Base-by-base conservation (phyloP, 192 early-diverging fungal genomes). In the Podila minutissima region DNA sequence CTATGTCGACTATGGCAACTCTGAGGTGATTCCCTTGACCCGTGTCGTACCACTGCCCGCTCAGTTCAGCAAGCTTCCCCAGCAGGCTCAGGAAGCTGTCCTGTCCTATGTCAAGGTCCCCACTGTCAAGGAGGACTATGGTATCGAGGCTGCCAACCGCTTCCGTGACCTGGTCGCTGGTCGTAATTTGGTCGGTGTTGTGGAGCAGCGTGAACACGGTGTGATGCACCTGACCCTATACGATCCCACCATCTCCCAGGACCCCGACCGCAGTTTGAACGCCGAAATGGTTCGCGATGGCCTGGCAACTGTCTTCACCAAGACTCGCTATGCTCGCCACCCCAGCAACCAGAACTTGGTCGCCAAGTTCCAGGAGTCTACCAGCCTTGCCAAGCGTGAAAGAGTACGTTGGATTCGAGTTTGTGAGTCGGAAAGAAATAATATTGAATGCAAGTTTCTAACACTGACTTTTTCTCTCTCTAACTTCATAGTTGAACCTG, bases 1-100 rank as follows among this genome's bases (percentile, higher is more conserved):
- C 8, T 99, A 97, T 82, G 83, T 98, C 57, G 98, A 99, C 86
- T 98, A 95, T 86, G 98, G 98, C 59, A 99, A 99, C 85, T 84
- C 92, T 5, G 97, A 99, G 74, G 85, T 88, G 5, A 64, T 99
- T 32, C 84, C 92, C 4, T 66, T 86, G 31, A 88, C 90, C 37
- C 90, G 93, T 10, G 63, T 97, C 32, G 92, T 94, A 24, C 89
- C 95, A 3, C 84, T 99, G 41, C 88, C 94, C n/a, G 53, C 87
- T 17, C 83, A 89, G 60, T 97, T 97, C 85, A 85, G 82, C 50
- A 74, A 83, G 24, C 82, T 93, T 53, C 88, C 91, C 15, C 84
- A 93, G 20, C 94, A 95, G 69, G 93, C 96, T 28, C 87, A 90
- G 37, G 94, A 96, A 74, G 94, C 96, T 12, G 86, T 91, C 11